phyloP scores from a whole-genome alignment of 75 land plant species.

The Isoetes taiwanensis region DNA sequence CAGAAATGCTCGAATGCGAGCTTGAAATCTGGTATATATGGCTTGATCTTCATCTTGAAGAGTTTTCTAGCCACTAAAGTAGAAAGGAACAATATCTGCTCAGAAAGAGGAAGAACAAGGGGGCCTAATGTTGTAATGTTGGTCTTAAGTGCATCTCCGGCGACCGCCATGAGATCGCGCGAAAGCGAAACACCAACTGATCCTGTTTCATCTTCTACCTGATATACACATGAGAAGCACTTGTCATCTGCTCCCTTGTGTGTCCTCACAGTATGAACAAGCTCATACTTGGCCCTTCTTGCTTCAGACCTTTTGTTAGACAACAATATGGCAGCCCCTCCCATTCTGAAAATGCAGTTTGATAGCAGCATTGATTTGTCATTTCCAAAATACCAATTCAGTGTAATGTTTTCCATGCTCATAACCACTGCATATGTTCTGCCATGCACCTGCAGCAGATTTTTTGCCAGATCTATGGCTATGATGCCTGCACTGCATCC shows the following conservation, averaged over 20 bases:
- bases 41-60: constrained; percentile 25
- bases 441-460: constrained; percentile 49
- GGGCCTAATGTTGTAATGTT: constrained; percentile 30
- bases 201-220: constrained; percentile 42
- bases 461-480: constrained; percentile 36
- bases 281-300: constrained; percentile 35
- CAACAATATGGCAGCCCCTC: constrained; percentile 36
- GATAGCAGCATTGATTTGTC: constrained; percentile 33
- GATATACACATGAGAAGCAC: constrained; percentile 27
- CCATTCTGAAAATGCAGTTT: constrained; percentile 49
- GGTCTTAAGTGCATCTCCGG: constrained; percentile 29
- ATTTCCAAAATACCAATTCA: constrained; percentile 65
- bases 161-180: constrained; percentile 34
- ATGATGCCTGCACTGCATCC: constrained; percentile 39
- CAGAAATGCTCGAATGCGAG: constrained; percentile 32
- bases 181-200: constrained; percentile 34
- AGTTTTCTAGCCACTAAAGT: constrained; percentile 14
- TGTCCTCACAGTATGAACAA: constrained; percentile 30
- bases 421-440: constrained; percentile 55
- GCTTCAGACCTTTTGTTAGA: constrained; percentile 19
- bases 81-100: constrained; percentile 20
- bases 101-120: constrained; percentile 26
- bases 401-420: constrained; percentile 69
- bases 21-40: constrained; percentile 32
- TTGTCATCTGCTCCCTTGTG: constrained; percentile 39